Evolutionary conservation across 768 basidiomycete species (phyloP).

Genomic region (Coprinopsis marcescibilis): DNA sequence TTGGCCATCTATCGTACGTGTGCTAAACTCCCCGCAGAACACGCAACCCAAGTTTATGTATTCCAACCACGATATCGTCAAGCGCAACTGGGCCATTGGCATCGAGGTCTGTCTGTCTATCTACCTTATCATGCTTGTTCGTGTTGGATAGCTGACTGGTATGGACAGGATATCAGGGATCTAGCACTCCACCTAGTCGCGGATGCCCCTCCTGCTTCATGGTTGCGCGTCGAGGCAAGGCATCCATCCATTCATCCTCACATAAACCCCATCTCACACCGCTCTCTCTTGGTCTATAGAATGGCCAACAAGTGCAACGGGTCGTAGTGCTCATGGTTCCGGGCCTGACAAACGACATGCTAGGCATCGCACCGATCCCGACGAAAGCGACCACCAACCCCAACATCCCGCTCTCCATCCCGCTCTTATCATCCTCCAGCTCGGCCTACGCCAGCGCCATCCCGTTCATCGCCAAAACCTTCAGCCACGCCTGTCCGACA

Average conservation of each 20-base stretch:
- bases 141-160: neutral
- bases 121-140: neutral
- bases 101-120: slow-evolving; percentile 60
- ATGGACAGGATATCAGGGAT: slow-evolving; percentile 79
- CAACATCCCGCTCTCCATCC: slow-evolving; percentile 39
- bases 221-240: slow-evolving; percentile 79
- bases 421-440: slow-evolving; percentile 25
- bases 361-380: slow-evolving; percentile 66
- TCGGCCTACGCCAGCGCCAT: slow-evolving; percentile 28
- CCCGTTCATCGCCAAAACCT: slow-evolving; percentile 70
- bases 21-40: slow-evolving; percentile 26
- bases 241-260: neutral
- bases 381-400: slow-evolving; percentile 58
- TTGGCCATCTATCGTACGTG: neutral
- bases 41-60: slow-evolving; percentile 79
- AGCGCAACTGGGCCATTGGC: slow-evolving; percentile 67
- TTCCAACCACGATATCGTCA: slow-evolving; percentile 67
- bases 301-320: slow-evolving; percentile 66
- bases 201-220: slow-evolving; percentile 79
- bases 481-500: slow-evolving; percentile 91
- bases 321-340: slow-evolving; percentile 79
- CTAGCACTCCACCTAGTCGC: slow-evolving; percentile 76
- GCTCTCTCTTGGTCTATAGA: slow-evolving; percentile 47
- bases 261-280: slow-evolving; percentile 3
- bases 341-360: slow-evolving; percentile 73